Base-by-base conservation (phyloP, 495 filamentous ascomycete species). In the Hypoxylon cercidicola region DNA sequence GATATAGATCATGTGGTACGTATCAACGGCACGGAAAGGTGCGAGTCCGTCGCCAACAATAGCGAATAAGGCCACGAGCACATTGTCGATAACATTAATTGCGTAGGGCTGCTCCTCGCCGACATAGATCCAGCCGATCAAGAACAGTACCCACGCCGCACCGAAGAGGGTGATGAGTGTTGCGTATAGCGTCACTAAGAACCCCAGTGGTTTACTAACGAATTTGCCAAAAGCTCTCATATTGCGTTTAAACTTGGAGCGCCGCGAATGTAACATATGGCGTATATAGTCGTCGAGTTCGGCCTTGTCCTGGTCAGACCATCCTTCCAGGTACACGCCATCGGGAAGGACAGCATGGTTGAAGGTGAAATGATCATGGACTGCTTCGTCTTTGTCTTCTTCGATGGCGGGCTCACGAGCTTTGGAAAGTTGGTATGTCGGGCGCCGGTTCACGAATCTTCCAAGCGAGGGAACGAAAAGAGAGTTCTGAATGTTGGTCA, bases 101-200 rank as follows among this genome's bases (percentile, higher is more conserved):
- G 86, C 74, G 65, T 93, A 90, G 1, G 83, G 70, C 74, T 92
- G 87, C 58, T 80, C 78, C 21, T 85, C 85, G 28, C 88, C 90
- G n/a, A 92, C 87, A 60, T 92, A 90, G 70, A 93, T 91, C 90
- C 90, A 93, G 40, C 89, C 90, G 66, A 94, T 94, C 45, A 94
- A 75, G 77, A 92, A 93, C 30, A 94, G 82, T 0, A 94, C 90
- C 91, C 91, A 94, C 1, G 88, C 89, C 45, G 91, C 81, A 61
- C 91, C 91, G 56, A 93, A 94, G 6, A 91, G 78, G 0, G 90
- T 94, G 60, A 94, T 91, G 11, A 93, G 77, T 8, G 85, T 88
- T n/a, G 89, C 90, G 66, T 94, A 94, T 9, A 93, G 72, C 5
- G 89, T 92, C 20, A 94, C 86, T 21, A 91, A 78, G 62, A 92